These are phyloP conservation scores for Aspergillus felis DNA, from an alignment of 2,329 filamentous ascomycete genomes.

Conservation along the genomic window DNA sequence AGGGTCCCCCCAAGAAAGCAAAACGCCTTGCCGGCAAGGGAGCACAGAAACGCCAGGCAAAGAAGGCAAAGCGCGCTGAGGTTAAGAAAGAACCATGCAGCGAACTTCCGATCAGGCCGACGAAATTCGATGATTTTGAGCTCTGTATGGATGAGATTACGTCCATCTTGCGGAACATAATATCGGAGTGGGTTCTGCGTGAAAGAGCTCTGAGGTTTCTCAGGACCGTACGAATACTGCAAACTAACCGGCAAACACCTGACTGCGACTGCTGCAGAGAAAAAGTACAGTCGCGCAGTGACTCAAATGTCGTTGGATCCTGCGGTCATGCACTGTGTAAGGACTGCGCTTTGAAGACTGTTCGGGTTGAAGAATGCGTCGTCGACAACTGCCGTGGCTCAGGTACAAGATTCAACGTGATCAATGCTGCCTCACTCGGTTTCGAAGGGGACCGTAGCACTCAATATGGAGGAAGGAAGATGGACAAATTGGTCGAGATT, in stretches of 20 bases:
- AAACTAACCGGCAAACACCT: constrained; percentile 9
- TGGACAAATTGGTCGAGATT: constrained; percentile 45
- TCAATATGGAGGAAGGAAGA: constrained; percentile 44
- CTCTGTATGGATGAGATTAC: constrained; percentile 16
- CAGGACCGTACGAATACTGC: constrained; percentile 15
- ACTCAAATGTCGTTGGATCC: constrained; percentile 41
- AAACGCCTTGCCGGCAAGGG: not conserved
- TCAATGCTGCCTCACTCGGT: constrained; percentile 37
- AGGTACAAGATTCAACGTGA: constrained; percentile 38
- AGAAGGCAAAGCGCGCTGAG: not conserved
- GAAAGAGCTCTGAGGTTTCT: constrained; percentile 23
- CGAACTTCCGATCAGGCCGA: constrained; percentile 11
- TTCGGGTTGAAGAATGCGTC: constrained; percentile 34
- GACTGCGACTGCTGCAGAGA: constrained; percentile 33
- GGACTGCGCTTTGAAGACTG: constrained; percentile 29
- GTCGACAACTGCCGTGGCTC: constrained; percentile 39
- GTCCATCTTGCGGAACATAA: constrained; percentile 14
- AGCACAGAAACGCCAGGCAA: not conserved
- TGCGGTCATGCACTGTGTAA: constrained; percentile 54
- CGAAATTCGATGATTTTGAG: constrained; percentile 13
- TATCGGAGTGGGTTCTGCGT: constrained; percentile 20
- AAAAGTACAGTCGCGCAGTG: constrained; percentile 21
- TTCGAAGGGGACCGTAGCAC: constrained; percentile 19
- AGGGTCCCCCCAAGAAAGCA: not conserved
- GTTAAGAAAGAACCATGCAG: not conserved